phyloP scores from a whole-genome alignment of 169 alveolate genomes.

The Besnoitia besnoiti region DNA sequence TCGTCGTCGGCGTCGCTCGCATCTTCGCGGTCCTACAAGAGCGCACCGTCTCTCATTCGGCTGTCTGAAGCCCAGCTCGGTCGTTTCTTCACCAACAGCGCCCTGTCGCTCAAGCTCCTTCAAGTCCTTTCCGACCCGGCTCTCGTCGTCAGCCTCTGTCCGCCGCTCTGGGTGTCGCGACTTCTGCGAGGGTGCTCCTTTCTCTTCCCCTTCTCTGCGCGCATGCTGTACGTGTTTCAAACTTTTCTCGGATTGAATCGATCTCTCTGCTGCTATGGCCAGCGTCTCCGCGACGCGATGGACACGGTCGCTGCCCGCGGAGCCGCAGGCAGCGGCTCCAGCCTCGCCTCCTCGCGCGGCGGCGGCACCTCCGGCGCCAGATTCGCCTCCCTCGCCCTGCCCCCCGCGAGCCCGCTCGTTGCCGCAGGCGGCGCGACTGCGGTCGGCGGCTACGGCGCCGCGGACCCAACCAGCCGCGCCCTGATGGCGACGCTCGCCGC shows the following conservation, averaged over 20 bases:
- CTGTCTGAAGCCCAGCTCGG: conserved; percentile 20
- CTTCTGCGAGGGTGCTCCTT: conserved; percentile 54
- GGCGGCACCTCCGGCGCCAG: conserved; percentile 32
- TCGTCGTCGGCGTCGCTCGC: background rate
- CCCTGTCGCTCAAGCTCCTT: background rate
- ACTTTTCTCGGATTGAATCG: conserved; percentile 34
- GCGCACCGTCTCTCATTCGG: background rate
- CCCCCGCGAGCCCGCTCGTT: conserved; percentile 32
- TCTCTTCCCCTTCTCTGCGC: conserved; percentile 56
- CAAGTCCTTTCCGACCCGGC: conserved; percentile 61
- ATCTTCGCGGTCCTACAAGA: background rate
- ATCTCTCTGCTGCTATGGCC: conserved; percentile 32
- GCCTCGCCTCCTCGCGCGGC: background rate
- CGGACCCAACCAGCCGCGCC: conserved; percentile 29
- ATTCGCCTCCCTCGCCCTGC: conserved; percentile 27
- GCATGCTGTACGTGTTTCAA: conserved; percentile 23
- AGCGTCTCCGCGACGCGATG: conserved; percentile 49
- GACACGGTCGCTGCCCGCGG: conserved; percentile 48
- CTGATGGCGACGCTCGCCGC: conserved; percentile 15
- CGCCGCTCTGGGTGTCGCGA: conserved; percentile 58
- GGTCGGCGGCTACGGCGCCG: conserved; percentile 19
- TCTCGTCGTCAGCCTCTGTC: conserved; percentile 41
- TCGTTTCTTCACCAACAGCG: conserved; percentile 2
- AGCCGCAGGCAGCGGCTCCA: conserved; percentile 5
- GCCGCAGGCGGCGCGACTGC: conserved; percentile 45